Base-by-base conservation (phyloP, 2,329 filamentous ascomycete species). In the Colletotrichum eleusines region DNA sequence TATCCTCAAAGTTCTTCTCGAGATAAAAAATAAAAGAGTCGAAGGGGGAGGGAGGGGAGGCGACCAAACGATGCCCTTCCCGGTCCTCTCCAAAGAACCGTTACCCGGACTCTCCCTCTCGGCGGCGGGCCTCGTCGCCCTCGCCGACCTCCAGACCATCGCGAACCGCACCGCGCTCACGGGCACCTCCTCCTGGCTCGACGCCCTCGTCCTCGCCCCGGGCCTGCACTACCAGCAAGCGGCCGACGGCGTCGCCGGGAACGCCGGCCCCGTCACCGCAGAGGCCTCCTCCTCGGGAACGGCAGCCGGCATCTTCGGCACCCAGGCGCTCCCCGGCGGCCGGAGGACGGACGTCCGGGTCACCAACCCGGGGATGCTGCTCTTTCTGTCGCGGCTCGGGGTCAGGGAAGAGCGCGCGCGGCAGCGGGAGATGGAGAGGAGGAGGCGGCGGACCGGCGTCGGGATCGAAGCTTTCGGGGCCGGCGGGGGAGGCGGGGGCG, bases 181-280 rank as follows among this genome's bases (percentile, higher is more conserved):
- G 2, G 89, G 89, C 33, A 87, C 86, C 3, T 86, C 87, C 1
- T 85, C 84, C 2, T 87, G 86, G 81, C 79, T 89, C 0, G 89
- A 91, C 76, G 80, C 81, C 9, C 80, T 91, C 14, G 80, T 90
- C 16, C 81, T 91, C 3, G 88, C 86, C 2, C 89, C 89, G 0
- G 89, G 89, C 0, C 76, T 91, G 61, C 89, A 91, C 77, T 86
- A 86, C 73, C 88, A 91, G 74, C 87, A 90, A 74, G 82, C 84
- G 5, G 88, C 87, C 12, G 82, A 87, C 16, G 81, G 83, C 0
- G 78, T 90, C 20, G 82, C 82, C 42, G 79, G 78, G 54, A 75
- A 76, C 68, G 18, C 63, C 11, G 72, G 73, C 48, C 20, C 75
- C 5, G 80, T 87, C 58, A 81, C 79, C 18, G 63, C 63, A 26